Base-by-base conservation (phyloP, 1,284 basidiomycete genomes). In the Amylostereum chailletii region DNA sequence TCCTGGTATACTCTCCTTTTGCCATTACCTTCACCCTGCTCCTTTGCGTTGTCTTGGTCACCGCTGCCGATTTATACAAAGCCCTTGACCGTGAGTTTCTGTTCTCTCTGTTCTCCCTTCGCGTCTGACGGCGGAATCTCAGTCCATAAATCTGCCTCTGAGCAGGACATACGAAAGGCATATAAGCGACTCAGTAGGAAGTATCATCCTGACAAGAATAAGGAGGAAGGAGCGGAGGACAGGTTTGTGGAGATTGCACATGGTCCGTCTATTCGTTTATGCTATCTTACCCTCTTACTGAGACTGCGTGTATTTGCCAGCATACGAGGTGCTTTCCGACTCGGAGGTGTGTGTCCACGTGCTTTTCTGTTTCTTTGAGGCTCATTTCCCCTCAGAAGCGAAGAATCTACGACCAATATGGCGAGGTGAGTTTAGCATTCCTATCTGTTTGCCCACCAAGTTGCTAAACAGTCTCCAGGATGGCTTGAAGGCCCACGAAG, bases 121-220 rank as follows among this genome's bases (percentile, higher is more conserved):
- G 19, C 19, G 19, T 19, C 19, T 19, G 19, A 19, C 19, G 27
- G 36, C n/a, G 8, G 7, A n/a, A 7, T 31, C 6, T 11, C 55
- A 93, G 89, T 96, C 44, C 77, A 81, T 57, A 81, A 72, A 56
- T 82, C 83, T 42, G 91, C 92, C 27, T 84, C 82, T 33, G 90
- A 94, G 36, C 79, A 81, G 58, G 91, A 95, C 57, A 91, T 97
- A 64, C 83, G 88, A 67, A 84, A 88, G 58, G 90, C 92, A 1
- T 97, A 96, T 71, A 88, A 94, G 69, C 85, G 83, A 63, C 72
- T 95, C 44, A 94, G 90, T 67, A 86, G 84, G 60, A 90, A 85
- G 68, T 90, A 81, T 55, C 94, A 96, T 63, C 94, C 94, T 0
- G 94, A 97, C 71, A 94, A 94, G 72, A 96, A 94, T 67, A 86